Evolutionary conservation across 257 asterid species (phyloP).

Genomic region (Pogostemon cablin): DNA sequence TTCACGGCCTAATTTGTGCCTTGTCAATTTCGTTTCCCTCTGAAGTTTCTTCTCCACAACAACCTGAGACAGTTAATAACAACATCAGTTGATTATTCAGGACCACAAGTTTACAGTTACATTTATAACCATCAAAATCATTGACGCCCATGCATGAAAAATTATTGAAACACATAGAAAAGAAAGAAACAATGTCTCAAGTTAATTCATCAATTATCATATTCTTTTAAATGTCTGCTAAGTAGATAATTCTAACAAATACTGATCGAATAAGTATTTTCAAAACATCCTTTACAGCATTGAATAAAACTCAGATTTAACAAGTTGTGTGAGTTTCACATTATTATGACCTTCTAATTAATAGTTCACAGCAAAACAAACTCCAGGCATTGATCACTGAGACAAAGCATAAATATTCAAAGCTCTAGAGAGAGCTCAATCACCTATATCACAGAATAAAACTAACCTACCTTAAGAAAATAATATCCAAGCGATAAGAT

Average conservation of each 20-base stretch:
- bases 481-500: background rate
- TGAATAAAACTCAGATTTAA: background rate
- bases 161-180: background rate
- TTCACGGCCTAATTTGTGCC: conserved; percentile 88
- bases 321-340: conserved; percentile 2
- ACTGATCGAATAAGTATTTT: background rate
- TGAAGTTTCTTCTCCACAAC: conserved; percentile 90
- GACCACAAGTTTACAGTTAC: conserved; percentile 4
- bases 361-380: conserved; percentile 8
- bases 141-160: background rate
- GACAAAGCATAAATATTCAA: background rate
- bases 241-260: background rate
- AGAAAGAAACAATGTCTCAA: conserved; percentile 1
- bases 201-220: conserved; percentile 12
- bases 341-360: background rate
- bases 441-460: conserved; percentile 1
- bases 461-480: conserved; percentile 7
- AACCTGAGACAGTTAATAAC: conserved; percentile 52
- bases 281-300: background rate
- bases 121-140: conserved; percentile 22
- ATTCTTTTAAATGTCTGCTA: background rate
- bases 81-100: conserved; percentile 25
- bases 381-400: conserved; percentile 3
- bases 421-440: conserved; percentile 11
- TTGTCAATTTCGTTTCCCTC: conserved; percentile 71